Percentiles rank a stretch among this genome's conserved stretches.
Conservation (phyloP, 2,329 filamentous ascomycete genomes). For the Neocatenulostroma microsporum region DNA sequence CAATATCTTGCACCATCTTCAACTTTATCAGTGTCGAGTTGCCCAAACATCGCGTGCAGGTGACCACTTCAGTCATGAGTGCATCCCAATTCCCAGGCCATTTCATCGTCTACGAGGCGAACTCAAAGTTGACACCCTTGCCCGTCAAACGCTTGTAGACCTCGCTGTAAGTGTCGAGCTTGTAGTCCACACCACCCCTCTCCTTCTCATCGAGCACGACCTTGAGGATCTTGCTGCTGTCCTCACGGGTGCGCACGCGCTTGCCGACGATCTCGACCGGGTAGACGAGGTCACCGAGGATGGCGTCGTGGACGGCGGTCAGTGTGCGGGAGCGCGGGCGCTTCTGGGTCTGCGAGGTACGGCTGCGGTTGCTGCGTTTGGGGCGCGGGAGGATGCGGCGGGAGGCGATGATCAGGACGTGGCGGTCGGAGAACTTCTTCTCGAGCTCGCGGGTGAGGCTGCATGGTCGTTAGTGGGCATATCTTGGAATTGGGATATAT, state of each 20-base stretch:
- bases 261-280: conserved; percentile 99
- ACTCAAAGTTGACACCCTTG: conserved; percentile 96
- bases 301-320: conserved; percentile 96
- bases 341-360: conserved; percentile 97
- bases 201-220: conserved; percentile 99
- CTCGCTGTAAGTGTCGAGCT: conserved; percentile 98
- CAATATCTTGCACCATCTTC: too few relatives aligned
- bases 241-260: conserved; percentile 97
- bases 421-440: conserved; percentile 99
- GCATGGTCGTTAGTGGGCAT: conserved; percentile 11
- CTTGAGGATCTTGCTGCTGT: conserved; percentile 97
- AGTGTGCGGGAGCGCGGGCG: conserved; percentile 95
- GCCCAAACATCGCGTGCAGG: too few relatives aligned
- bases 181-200: conserved; percentile 97
- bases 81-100: too few relatives aligned
- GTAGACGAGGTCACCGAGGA: conserved; percentile 97
- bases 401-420: conserved; percentile 97
- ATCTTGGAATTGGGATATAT: too few relatives aligned
- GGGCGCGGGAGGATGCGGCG: conserved; percentile 98
- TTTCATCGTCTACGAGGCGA: too few relatives aligned
- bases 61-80: too few relatives aligned
- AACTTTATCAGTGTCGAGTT: too few relatives aligned
- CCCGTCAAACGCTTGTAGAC: conserved; percentile 98
- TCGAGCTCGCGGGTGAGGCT: conserved; percentile 99
- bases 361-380: conserved; percentile 94